Percentiles rank a stretch among this genome's conserved stretches.
Evolutionary conservation across 495 filamentous ascomycete genomes (phyloP).

Genomic region (Talaromyces ruber): DNA sequence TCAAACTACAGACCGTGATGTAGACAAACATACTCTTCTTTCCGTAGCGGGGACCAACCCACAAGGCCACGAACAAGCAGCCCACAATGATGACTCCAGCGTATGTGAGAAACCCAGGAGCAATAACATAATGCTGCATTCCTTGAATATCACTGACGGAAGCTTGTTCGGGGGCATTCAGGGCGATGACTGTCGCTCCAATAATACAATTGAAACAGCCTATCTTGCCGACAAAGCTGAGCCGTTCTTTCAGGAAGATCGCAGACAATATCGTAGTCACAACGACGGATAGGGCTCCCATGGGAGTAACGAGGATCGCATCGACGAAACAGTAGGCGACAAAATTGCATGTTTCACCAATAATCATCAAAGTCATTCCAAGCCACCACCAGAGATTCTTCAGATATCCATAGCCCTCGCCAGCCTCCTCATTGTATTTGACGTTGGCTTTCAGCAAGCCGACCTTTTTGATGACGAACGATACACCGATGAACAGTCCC

Average conservation of each 20-base stretch:
- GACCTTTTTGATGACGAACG: slow-evolving; percentile 92
- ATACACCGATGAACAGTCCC: slow-evolving; percentile 87
- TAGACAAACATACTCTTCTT: slow-evolving; percentile 98
- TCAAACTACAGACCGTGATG: slow-evolving; percentile 87
- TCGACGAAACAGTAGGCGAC: slow-evolving; percentile 96
- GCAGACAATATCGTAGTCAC: slow-evolving; percentile 88
- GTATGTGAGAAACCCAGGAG: slow-evolving; percentile 81
- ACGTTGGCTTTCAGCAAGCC: slow-evolving; percentile 86
- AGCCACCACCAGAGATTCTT: slow-evolving; percentile 95
- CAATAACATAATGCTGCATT: slow-evolving; percentile 82
- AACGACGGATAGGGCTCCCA: slow-evolving; percentile 93
- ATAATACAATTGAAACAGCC: slow-evolving; percentile 94
- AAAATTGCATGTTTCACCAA: slow-evolving; percentile 96
- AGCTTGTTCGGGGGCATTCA: slow-evolving; percentile 84
- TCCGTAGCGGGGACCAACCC: slow-evolving; percentile 82
- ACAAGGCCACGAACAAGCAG: slow-evolving; percentile 63
- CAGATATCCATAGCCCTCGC: slow-evolving; percentile 95
- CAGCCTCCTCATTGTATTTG: slow-evolving; percentile 94
- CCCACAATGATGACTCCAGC: slow-evolving; percentile 75
- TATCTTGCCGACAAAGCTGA: slow-evolving; percentile 93
- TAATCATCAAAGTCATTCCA: slow-evolving; percentile 95
- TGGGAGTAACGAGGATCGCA: slow-evolving; percentile 88
- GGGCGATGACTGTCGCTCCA: slow-evolving; percentile 83
- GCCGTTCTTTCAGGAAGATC: slow-evolving; percentile 90
- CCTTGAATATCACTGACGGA: slow-evolving; percentile 85